Evolutionary conservation across 2,329 filamentous ascomycete genomes (phyloP).

Genomic region (Cercospora berteroae): DNA sequence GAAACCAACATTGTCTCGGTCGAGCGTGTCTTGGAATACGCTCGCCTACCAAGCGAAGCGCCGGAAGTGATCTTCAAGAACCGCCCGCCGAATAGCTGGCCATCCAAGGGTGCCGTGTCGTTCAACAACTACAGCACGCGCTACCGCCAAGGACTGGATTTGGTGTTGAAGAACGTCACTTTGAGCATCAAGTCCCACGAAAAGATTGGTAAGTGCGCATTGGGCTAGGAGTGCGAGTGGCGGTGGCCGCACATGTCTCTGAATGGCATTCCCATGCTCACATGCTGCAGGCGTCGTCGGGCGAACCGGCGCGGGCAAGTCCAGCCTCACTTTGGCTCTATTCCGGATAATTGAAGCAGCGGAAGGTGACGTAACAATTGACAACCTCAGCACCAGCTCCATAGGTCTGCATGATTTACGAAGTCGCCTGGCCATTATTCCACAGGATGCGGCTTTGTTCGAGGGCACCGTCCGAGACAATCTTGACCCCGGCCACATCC

Average conservation of each 20-base stretch:
- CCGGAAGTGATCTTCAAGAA: constrained; percentile 88
- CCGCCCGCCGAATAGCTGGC: constrained; percentile 87
- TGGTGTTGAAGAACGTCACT: constrained; percentile 89
- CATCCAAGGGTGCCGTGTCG: constrained; percentile 78
- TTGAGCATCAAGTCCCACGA: constrained; percentile 92
- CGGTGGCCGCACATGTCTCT: background rate
- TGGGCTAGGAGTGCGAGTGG: background rate
- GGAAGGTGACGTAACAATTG: constrained; percentile 82
- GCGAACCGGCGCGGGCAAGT: constrained; percentile 93
- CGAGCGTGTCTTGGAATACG: constrained; percentile 95
- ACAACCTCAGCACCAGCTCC: constrained; percentile 80
- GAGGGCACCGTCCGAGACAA: constrained; percentile 93
- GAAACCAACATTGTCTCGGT: constrained; percentile 99
- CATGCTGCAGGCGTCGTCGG: constrained; percentile 72
- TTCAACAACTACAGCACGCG: constrained; percentile 94
- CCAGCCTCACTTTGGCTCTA: constrained; percentile 83
- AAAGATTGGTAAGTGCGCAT: constrained; percentile 68
- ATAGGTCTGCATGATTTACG: constrained; percentile 89
- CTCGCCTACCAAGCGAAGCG: constrained; percentile 84
- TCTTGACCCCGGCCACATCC: constrained; percentile 87
- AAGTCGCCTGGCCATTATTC: constrained; percentile 89
- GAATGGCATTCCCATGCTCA: background rate
- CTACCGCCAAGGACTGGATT: constrained; percentile 83
- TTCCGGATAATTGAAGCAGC: constrained; percentile 94
- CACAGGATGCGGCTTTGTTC: constrained; percentile 94